Base-by-base conservation (phyloP, 129 eudicot genomes). In the Gnaphalium uliginosum region DNA sequence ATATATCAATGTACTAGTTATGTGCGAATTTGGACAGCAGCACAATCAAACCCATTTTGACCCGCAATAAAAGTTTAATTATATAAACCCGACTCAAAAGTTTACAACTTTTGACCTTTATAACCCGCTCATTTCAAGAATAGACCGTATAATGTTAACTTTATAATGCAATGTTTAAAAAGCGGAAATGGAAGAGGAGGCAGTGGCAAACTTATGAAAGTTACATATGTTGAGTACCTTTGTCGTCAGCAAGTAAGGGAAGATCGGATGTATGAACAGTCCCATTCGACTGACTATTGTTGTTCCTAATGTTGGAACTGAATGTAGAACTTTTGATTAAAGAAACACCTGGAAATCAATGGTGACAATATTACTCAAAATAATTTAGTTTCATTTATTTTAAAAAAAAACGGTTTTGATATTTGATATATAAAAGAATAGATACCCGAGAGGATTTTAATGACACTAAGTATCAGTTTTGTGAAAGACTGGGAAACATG, bases 401-500 rank as follows among this genome's bases (percentile, higher is more conserved):
- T 19, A n/a, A 43, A 72, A n/a, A 58, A 68, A 19, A 54, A 14
- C 25, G 23, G 57, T 32, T 77, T 13, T 39, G 59, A 37, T 69
- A 48, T 69, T 13, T 69, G 62, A 67, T 54, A 23, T 15, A 21
- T n/a, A 66, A 19, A 64, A 65, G n/a, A 69, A 75, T 32, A 41
- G 64, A 75, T 90, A 92, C 98, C 97, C 41, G 98, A 92, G 39
- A 92, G 96, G 72, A 89, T 87, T 81, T 85, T 89, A 78, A 89
- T 85, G 83, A 94, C 79, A 58, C 84, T 90, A 62, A 90, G 83
- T 67, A 89, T 80, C 41, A 92, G 96, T 75, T 87, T 87, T n/a
- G 81, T 76, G 77, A 86, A 84, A 71, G 91, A 83, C 53, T 81
- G 84, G 8, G 90, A 87, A 63, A 85, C 64, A 41, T 59, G 69